These are phyloP conservation scores for Clavispora vitiphila DNA, from an alignment of 805 yeast genomes.

Conservation along the genomic window DNA sequence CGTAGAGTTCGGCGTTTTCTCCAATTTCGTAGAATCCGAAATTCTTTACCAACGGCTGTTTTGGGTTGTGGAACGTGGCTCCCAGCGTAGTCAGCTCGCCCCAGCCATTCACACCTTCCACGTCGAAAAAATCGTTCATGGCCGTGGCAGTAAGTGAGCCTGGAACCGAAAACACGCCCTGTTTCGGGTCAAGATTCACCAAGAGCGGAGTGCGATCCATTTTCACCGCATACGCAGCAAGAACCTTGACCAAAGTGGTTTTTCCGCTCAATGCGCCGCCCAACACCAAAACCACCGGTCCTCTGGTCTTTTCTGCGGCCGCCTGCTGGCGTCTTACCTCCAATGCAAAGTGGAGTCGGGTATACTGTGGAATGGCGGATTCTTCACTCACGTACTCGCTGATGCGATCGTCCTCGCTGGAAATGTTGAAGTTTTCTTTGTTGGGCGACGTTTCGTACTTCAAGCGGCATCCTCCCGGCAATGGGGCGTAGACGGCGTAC, in stretches of 20 bases:
- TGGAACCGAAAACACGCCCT: constrained; percentile 69
- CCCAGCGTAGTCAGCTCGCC: constrained; percentile 70
- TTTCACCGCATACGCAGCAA: constrained; percentile 73
- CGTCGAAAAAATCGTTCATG: constrained; percentile 72
- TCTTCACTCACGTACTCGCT: constrained; percentile 69
- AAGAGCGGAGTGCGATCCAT: constrained; percentile 61
- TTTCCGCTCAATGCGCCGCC: constrained; percentile 79
- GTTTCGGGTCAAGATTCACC: constrained; percentile 74
- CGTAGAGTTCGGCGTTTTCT: constrained; percentile 56
- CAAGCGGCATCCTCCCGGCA: constrained; percentile 60
- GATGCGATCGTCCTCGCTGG: constrained; percentile 33
- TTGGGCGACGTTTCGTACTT: constrained; percentile 36
- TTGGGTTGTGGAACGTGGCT: constrained; percentile 71
- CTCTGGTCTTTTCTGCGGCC: constrained; percentile 23
- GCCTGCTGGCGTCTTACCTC: constrained; percentile 46
- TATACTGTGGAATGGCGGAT: constrained; percentile 56
- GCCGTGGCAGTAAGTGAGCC: constrained; percentile 85
- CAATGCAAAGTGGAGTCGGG: constrained; percentile 71
- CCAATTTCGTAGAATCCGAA: constrained; percentile 63
- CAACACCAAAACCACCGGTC: constrained; percentile 62
- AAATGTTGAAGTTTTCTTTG: constrained; percentile 20
- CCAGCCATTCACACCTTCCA: constrained; percentile 68
- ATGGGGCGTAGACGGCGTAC: constrained; percentile 35
- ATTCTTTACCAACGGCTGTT: constrained; percentile 80
- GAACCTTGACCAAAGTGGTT: constrained; percentile 62